Percentiles rank a stretch among this genome's conserved stretches.
These are phyloP conservation scores for Apiotrichum gracile DNA, from an alignment of 1,284 basidiomycete species.

Conservation along the genomic window DNA sequence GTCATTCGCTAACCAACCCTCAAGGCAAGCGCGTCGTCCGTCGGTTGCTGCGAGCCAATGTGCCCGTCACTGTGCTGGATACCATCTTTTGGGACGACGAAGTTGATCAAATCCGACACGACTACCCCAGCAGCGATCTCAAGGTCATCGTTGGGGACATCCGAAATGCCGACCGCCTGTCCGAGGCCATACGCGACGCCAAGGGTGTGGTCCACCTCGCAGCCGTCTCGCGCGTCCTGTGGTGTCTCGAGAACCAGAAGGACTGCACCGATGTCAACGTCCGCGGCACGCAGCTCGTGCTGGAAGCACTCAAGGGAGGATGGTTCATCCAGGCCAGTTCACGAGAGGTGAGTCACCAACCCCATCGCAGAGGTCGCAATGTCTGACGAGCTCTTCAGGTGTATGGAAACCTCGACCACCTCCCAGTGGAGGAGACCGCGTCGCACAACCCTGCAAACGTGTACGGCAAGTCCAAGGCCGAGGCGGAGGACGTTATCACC, in stretches of 20 bases:
- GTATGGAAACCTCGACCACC: constrained; percentile 18
- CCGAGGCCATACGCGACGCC: constrained; percentile 16
- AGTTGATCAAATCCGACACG: constrained; percentile 10
- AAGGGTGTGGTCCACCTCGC: constrained; percentile 34
- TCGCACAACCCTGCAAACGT: constrained; percentile 25
- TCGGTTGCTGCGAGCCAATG: constrained; percentile 14
- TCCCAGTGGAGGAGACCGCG: constrained; percentile 20
- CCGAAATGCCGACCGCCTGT: constrained; percentile 15
- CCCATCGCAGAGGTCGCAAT: no score
- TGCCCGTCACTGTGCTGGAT: constrained; percentile 24
- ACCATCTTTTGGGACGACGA: constrained; percentile 23
- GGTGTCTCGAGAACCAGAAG: constrained; percentile 30
- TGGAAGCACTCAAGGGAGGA: constrained; percentile 7
- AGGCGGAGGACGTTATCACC: constrained; percentile 21
- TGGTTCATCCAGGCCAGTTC: constrained; percentile 32
- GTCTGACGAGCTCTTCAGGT: constrained; percentile 5
- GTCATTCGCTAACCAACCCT: no score
- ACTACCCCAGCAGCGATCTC: constrained; percentile 14
- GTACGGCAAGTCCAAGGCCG: constrained; percentile 26
- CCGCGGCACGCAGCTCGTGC: constrained; percentile 19
- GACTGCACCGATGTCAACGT: constrained; percentile 32
- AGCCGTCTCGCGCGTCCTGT: constrained; percentile 29
- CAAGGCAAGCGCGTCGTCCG: constrained; percentile 22
- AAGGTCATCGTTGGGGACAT: constrained; percentile 22
- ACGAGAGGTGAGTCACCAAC: constrained; percentile 16